phyloP scores from a whole-genome alignment of 495 filamentous ascomycete species.

The Parathielavia appendiculata region DNA sequence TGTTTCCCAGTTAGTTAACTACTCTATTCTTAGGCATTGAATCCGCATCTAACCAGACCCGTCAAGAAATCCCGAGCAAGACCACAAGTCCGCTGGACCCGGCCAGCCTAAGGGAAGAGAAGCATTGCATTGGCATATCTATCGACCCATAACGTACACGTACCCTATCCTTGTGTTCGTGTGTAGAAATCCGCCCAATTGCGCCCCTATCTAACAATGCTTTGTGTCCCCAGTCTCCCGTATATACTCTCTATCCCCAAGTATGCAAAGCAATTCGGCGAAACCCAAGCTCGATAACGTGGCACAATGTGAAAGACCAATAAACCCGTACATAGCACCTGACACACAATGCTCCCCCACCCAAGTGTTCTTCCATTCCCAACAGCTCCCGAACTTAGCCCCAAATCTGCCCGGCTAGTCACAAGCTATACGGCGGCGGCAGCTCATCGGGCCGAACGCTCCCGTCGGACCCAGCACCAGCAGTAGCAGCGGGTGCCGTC shows the following conservation, averaged over 20 bases:
- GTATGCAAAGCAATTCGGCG: neutral
- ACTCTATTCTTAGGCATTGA: too few relatives aligned
- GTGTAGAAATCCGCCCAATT: neutral
- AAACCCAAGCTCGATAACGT: neutral
- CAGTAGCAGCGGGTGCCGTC: neutral
- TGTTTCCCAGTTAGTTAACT: too few relatives aligned
- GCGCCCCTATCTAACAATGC: neutral
- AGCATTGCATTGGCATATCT: neutral
- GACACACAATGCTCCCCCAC: too few relatives aligned
- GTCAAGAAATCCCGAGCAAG: neutral
- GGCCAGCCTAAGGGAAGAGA: neutral
- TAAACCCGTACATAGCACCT: neutral
- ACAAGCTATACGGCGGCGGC: constrained; percentile 15
- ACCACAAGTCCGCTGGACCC: neutral
- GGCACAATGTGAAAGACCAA: too few relatives aligned
- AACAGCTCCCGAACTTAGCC: neutral
- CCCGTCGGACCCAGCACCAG: neutral
- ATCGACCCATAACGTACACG: neutral
- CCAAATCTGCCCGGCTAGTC: constrained; percentile 11
- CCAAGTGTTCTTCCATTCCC: neutral
- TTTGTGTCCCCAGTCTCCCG: neutral
- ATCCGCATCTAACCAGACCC: neutral
- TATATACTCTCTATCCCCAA: neutral
- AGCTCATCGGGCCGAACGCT: neutral
- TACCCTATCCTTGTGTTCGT: neutral